Base-by-base conservation (phyloP, 768 basidiomycete genomes). In the Mycena metata region DNA sequence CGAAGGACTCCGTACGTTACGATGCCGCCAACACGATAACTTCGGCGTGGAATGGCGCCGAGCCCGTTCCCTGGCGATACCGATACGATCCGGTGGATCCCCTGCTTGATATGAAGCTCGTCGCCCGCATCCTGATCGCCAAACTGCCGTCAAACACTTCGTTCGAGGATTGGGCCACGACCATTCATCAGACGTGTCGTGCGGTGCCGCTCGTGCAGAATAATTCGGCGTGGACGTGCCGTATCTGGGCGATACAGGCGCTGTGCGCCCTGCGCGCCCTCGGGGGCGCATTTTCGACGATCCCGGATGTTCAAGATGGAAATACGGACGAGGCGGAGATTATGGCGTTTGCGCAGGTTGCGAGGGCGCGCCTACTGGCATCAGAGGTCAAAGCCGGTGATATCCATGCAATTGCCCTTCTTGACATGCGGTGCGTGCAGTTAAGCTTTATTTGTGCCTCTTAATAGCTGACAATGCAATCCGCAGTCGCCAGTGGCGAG, bases 21-120 rank as follows among this genome's bases (percentile, higher is more conserved):
- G 66, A 67, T 19, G 66, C 60, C 24, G 66, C 66, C 6, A 67
- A 67, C 26, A 67, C 66, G 11, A 61, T 67, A 12, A 60, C 47
- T 7, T 43, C 59, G 8, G 21, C 52, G 0, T 67, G 60, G 66
- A 30, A 67, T n/a, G 66, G 59, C 17, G 30, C 50, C 0, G 6
- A 3, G 7, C 66, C 66, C 21, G 43, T 60, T 19, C 65, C 65
- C 0, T 67, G 66, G 66, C 59, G 60, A 26, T 67, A 67, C 19
- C 52, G 66, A 3, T 67, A 47, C 21, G 66, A 67, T 13, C 59
- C 52, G 1, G 66, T 67, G 10, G 60, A 61, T 6, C 66, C 66
- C 0, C 52, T 67, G 7, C 54, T 67, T 6, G 66, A 67, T 19
- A 0, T 33, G n/a, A 67, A 67, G 49, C 59, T 67, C 60, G 66